These are phyloP conservation scores for Aspergillus thermomutatus DNA, from an alignment of 2,329 filamentous ascomycete genomes.

Conservation along the genomic window DNA sequence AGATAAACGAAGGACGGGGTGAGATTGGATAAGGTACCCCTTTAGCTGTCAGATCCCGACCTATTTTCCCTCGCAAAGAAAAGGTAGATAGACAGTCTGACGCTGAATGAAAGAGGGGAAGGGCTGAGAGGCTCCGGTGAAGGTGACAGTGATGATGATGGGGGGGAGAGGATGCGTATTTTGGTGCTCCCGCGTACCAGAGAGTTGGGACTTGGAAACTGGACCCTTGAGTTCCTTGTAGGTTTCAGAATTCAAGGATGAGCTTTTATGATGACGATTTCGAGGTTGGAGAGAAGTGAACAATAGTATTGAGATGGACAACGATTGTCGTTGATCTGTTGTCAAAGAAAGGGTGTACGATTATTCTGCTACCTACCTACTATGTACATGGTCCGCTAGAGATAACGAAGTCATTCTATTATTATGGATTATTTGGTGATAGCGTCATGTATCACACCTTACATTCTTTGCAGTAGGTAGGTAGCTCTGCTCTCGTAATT, in stretches of 20 bases:
- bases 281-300: neutral
- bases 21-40: neutral
- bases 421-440: neutral
- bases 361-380: too few species aligned
- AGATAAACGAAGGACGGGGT: conserved; percentile 8
- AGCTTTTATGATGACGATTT: neutral
- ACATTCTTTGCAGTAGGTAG: neutral
- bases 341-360: neutral
- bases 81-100: neutral
- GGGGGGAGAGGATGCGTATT: neutral
- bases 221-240: neutral
- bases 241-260: neutral
- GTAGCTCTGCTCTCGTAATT: too few species aligned
- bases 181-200: neutral
- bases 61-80: neutral
- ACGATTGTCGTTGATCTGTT: neutral
- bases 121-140: neutral
- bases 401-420: neutral
- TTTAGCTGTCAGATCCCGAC: neutral
- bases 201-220: neutral
- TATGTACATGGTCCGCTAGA: neutral
- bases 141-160: neutral
- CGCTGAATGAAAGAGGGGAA: neutral
- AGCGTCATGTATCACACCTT: neutral
- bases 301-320: neutral